Evolutionary conservation across 2,329 filamentous ascomycete genomes (phyloP).

Genomic region (Chrysoporthe cubensis): DNA sequence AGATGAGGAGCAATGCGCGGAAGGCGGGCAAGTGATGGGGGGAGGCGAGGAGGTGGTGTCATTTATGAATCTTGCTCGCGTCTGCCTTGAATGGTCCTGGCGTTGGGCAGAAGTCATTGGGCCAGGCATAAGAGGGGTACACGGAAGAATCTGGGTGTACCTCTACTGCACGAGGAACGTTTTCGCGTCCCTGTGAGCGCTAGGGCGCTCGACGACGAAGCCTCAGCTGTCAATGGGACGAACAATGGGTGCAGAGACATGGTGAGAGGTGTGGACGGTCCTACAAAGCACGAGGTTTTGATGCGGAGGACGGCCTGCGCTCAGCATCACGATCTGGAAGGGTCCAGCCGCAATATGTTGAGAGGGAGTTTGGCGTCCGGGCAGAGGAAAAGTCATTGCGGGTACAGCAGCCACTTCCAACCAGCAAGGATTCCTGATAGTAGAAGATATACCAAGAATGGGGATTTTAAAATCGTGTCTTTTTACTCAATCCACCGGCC

Average conservation of each 20-base stretch:
- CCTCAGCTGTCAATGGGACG: background rate
- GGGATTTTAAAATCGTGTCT: conserved; percentile 15
- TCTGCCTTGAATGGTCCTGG: background rate
- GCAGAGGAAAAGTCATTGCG: background rate
- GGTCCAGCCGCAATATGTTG: background rate
- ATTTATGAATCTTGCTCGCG: background rate
- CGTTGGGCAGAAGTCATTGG: background rate
- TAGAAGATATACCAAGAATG: background rate
- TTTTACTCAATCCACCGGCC: conserved; percentile 17
- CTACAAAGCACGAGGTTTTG: background rate
- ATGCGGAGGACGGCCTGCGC: background rate
- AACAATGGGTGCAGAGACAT: background rate
- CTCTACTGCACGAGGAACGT: background rate
- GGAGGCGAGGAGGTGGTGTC: background rate
- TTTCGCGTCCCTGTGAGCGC: background rate
- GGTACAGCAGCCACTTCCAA: background rate
- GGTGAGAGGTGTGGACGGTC: background rate
- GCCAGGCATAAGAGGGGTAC: background rate
- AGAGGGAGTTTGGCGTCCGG: conserved; percentile 26
- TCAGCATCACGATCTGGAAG: background rate
- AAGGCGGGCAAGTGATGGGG: conserved; percentile 40
- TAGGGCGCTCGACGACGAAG: background rate
- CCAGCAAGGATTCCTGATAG: no score
- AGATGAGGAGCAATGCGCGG: conserved; percentile 69
- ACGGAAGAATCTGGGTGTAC: background rate